Conservation (phyloP, 140 eudicot species). For the Artemisia princeps region DNA sequence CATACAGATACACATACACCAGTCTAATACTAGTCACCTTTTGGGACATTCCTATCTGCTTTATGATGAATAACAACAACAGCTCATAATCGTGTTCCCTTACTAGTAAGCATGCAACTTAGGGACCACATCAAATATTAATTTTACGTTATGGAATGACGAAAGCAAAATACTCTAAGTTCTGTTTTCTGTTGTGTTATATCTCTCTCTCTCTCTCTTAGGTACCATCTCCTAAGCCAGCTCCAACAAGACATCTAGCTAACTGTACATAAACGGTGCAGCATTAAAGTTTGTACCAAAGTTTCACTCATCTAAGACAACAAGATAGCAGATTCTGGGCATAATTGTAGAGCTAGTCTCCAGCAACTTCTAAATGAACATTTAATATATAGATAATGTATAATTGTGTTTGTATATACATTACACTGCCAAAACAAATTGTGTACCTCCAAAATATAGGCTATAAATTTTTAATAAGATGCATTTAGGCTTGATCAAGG, state of each 20-base stretch:
- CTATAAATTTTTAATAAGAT: not conserved
- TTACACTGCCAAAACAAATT: conserved; percentile 6
- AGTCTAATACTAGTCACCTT: not conserved
- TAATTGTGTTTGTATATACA: not conserved
- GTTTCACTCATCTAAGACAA: conserved; percentile 1
- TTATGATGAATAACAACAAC: conserved; percentile 1
- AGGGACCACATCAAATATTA: conserved; percentile 4
- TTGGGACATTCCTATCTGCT: conserved; percentile 5
- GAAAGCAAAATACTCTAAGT: not conserved
- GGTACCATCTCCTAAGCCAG: conserved; percentile 4
- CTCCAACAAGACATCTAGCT: conserved; percentile 11
- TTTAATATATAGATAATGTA: not conserved
- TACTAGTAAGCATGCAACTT: conserved; percentile 7
- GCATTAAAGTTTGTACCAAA: not conserved
- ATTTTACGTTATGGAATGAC: not conserved
- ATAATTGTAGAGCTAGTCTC: not conserved
- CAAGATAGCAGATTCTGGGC: conserved; percentile 7
- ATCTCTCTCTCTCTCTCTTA: not conserved
- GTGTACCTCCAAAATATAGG: not conserved
- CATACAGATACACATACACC: not conserved
- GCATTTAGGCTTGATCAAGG: conserved; percentile 7
- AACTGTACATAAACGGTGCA: conserved; percentile 1
- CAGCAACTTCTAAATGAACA: conserved; percentile 10
- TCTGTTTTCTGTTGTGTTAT: not conserved
- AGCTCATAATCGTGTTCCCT: not conserved